Evolutionary conservation across 2,329 filamentous ascomycete species (phyloP).

Genomic region (Coniochaeta sp.): DNA sequence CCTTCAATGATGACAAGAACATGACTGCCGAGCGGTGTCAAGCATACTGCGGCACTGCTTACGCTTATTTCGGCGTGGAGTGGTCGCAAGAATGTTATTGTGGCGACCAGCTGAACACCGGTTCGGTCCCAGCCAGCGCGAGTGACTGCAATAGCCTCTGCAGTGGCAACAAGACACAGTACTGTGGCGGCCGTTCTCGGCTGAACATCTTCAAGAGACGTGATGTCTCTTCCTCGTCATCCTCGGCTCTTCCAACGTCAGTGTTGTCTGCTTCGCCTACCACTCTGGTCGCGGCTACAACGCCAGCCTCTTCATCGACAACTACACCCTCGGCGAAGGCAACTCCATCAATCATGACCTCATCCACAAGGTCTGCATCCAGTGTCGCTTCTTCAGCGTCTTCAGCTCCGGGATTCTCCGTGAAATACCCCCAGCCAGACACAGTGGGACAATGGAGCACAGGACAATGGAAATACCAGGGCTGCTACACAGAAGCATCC

Average conservation of each 20-base stretch:
- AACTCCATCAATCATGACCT: not conserved
- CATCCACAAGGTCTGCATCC: not conserved
- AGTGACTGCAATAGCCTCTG: conserved; percentile 3
- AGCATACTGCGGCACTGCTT: conserved; percentile 11
- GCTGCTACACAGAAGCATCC: conserved; percentile 9
- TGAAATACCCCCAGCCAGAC: not conserved
- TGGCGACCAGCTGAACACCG: conserved; percentile 10
- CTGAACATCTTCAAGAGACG: conserved; percentile 4
- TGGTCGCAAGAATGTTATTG: conserved; percentile 15
- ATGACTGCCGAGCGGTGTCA: conserved; percentile 13
- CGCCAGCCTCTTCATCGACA: not conserved
- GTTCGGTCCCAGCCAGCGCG: not conserved
- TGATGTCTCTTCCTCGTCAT: not conserved
- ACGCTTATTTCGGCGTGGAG: conserved; percentile 15
- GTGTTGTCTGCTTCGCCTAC: not conserved
- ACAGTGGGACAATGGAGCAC: not conserved
- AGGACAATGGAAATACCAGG: conserved; percentile 5
- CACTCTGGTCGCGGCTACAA: not conserved
- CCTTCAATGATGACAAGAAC: conserved; percentile 5
- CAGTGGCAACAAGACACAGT: not conserved
- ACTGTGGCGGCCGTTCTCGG: conserved; percentile 2
- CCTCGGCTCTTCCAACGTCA: too few relatives aligned
- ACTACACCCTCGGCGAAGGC: not conserved
- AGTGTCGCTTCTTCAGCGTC: not conserved
- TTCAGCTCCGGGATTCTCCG: not conserved